These are phyloP conservation scores for Rubroshorea leprosula DNA, from an alignment of 345 rosid genomes.

Conservation along the genomic window DNA sequence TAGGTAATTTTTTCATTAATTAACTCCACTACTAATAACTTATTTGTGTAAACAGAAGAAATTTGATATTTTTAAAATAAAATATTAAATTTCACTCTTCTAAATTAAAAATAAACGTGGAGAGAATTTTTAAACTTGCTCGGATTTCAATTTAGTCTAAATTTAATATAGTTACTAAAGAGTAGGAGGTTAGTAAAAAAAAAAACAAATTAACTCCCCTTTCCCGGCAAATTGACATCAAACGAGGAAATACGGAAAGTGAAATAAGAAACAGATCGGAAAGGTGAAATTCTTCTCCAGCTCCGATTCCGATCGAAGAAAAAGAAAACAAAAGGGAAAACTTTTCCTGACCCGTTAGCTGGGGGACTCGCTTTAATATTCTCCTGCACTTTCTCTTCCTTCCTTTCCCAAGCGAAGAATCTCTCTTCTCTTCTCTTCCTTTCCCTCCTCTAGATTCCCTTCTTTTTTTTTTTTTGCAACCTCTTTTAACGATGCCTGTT, in stretches of 20 bases:
- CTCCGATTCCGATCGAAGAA: constrained; percentile 8
- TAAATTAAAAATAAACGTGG: too few species aligned
- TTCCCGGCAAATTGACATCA: background rate
- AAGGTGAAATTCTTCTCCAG: constrained; percentile 10
- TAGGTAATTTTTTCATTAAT: too few species aligned
- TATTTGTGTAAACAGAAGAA: too few species aligned
- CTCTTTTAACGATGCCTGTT: constrained; percentile 31
- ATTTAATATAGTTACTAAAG: too few species aligned
- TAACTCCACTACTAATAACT: too few species aligned
- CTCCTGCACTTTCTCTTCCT: constrained; percentile 42
- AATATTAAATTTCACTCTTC: too few species aligned
- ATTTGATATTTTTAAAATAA: too few species aligned
- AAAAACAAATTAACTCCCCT: too few species aligned
- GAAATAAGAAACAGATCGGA: background rate
- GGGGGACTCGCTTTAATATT: constrained; percentile 25
- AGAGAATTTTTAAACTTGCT: too few species aligned
- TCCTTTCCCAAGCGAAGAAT: constrained; percentile 80
- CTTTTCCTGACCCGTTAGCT: constrained; percentile 17
- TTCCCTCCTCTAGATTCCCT: constrained; percentile 43
- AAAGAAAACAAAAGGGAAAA: background rate
- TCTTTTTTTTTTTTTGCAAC: background rate
- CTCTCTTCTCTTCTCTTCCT: constrained; percentile 38
- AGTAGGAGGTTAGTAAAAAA: too few species aligned
- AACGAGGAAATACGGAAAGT: background rate
- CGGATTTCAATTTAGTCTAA: too few species aligned